phyloP scores from a whole-genome alignment of 257 asterid species.

The Primulina tabacum region DNA sequence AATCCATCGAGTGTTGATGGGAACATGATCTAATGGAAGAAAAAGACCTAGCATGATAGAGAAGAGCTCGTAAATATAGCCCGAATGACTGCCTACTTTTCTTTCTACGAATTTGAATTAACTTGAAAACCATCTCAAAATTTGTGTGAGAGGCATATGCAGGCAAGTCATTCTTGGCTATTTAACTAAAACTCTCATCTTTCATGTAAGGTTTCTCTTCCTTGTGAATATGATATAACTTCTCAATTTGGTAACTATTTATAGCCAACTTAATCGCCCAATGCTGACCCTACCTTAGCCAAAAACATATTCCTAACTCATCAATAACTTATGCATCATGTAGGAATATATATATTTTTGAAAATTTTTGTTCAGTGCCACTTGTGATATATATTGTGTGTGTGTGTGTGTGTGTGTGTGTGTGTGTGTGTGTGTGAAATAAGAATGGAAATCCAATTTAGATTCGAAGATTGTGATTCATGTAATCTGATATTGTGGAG shows the following conservation, averaged over 20 bases:
- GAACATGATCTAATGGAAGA: not conserved
- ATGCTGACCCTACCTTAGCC: no score
- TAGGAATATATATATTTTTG: no score
- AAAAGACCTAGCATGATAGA: not conserved
- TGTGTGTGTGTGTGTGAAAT: no score
- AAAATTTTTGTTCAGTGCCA: no score
- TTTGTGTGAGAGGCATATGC: not conserved
- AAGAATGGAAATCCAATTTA: not conserved
- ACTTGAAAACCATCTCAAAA: no score
- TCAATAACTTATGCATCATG: no score
- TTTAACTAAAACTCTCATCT: not conserved
- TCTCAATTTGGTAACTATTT: not conserved
- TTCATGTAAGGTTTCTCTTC: not conserved
- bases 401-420: no score
- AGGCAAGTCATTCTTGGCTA: slow-evolving; percentile 1
- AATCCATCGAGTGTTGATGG: no score
- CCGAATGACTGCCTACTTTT: not conserved
- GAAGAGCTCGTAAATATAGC: not conserved
- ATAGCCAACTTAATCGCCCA: not conserved
- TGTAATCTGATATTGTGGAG: not conserved
- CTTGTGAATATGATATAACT: not conserved
- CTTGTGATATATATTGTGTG: no score
- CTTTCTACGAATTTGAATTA: not conserved
- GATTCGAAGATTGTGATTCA: not conserved
- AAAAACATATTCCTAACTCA: no score